Base-by-base conservation (phyloP, 78 protist species). In the Cyanophora paradoxa region DNA sequence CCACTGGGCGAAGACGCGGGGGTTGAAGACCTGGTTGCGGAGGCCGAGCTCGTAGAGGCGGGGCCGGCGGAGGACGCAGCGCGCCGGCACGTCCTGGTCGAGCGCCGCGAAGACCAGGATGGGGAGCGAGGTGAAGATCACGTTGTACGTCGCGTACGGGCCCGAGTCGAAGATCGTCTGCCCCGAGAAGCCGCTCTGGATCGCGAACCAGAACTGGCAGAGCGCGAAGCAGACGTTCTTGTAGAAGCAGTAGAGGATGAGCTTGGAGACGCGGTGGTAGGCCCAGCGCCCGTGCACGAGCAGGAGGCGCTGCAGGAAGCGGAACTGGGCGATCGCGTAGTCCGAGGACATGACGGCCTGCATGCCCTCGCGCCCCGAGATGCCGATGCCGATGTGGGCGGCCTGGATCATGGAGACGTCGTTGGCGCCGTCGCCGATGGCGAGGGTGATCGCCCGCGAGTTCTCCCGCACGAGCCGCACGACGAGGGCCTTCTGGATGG, bases 311-410 rank as follows among this genome's bases (percentile, higher is more conserved):
- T 6, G 36, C 33, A 87, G 74, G n/a, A 72, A 80, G 26, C 89
- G 46, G 86, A 92, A 94, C 39, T 86, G 82, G 7, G 94, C 90
- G 62, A 94, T 77, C 26, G 96, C 80, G 72, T 85, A 94, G 72
- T 89, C 93, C 10, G 77, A 0, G 3, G 79, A 6, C 30, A 31
- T 24, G 13, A 54, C 86, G 3, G 93, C 93, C 57, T 84, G 88
- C 72, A 72, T 31, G 40, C 74, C 74, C 41, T 67, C 74, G 5
- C 56, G 36, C 22, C 99, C 98, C n/a, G 67, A 28, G 64, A 96
- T 89, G 34, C 99, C 99, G 5, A 96, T 87, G 50, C 99, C 99
- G 3, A 89, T 65, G 46, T 84, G 62, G 5, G 90, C 94, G 17
- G 68, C 73, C 58, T 76, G 91, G 63, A 89, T 87, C 94, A 89